A percentile compares a stretch with the other conserved stretches of the same genome.
Evolutionary conservation across 176 grass and related monocot species (phyloP).

Genomic region (barley (Hordeum vulgare)): DNA sequence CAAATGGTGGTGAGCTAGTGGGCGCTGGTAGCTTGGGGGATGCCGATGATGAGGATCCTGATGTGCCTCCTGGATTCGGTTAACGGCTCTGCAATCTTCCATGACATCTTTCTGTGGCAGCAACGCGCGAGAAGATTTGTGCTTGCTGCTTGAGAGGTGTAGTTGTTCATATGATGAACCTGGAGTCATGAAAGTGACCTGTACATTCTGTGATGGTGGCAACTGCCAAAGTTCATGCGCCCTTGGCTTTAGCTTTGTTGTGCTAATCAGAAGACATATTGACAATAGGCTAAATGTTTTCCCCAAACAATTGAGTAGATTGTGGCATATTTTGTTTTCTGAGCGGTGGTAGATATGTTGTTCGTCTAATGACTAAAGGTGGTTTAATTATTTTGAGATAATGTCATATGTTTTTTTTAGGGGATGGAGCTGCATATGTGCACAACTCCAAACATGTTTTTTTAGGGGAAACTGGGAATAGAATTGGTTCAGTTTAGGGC

Average conservation of each 20-base stretch:
- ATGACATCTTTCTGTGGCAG: not conserved
- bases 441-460: not conserved
- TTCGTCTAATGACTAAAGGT: too few relatives aligned
- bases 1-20: constrained; percentile 22
- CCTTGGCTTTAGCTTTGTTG: too few relatives aligned
- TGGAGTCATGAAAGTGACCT: not conserved
- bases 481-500: not conserved
- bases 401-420: too few relatives aligned
- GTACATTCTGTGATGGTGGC: not conserved
- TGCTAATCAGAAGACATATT: too few relatives aligned
- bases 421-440: not conserved
- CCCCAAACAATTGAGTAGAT: too few relatives aligned
- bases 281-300: too few relatives aligned
- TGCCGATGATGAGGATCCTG: constrained; percentile 43
- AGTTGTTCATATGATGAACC: not conserved
- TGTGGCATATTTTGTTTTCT: too few relatives aligned
- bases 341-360: too few relatives aligned
- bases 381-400: too few relatives aligned
- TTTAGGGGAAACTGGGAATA: not conserved
- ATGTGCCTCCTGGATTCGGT: constrained; percentile 67
- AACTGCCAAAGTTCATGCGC: not conserved
- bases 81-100: constrained; percentile 15
- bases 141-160: not conserved
- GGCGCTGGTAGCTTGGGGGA: not conserved
- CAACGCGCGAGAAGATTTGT: constrained; percentile 5